Evolutionary conservation across 2,329 filamentous ascomycete species (phyloP).

Genomic region (Zasmidium angulare): DNA sequence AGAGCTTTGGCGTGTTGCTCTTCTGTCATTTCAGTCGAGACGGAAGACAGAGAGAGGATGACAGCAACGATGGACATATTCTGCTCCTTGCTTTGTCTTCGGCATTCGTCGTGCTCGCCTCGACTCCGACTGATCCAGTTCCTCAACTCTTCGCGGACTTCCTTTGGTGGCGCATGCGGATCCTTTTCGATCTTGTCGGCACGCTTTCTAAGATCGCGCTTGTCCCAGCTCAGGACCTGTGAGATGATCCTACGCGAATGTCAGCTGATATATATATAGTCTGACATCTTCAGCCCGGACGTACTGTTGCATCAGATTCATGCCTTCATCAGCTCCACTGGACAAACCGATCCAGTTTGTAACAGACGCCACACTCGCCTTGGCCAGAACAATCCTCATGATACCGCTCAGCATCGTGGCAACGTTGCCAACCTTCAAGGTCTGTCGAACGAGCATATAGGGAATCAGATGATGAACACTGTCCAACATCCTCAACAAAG

Average conservation of each 20-base stretch:
- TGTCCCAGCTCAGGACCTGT: constrained; percentile 71
- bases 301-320: constrained; percentile 72
- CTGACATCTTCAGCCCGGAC: constrained; percentile 5
- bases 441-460: constrained; percentile 70
- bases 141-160: constrained; percentile 62
- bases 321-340: constrained; percentile 69
- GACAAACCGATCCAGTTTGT: constrained; percentile 80
- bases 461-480: constrained; percentile 70
- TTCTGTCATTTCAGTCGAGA: constrained; percentile 52
- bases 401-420: constrained; percentile 79
- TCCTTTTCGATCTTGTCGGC: constrained; percentile 64
- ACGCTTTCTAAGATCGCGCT: constrained; percentile 65
- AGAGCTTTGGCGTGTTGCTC: constrained; percentile 63
- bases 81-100: constrained; percentile 55
- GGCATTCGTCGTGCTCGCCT: constrained; percentile 58
- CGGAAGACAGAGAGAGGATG: constrained; percentile 59
- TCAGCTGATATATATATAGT: constrained; percentile 3
- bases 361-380: constrained; percentile 69
- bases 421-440: constrained; percentile 73
- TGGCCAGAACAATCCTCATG: constrained; percentile 71
- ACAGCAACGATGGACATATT: constrained; percentile 64
- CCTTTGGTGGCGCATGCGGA: constrained; percentile 59
- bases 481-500: constrained; percentile 68
- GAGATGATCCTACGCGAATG: constrained; percentile 63
- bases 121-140: constrained; percentile 55